Evolutionary conservation across 164 flowering plant genomes (phyloP).

Genomic region (Amborella trichopoda): DNA sequence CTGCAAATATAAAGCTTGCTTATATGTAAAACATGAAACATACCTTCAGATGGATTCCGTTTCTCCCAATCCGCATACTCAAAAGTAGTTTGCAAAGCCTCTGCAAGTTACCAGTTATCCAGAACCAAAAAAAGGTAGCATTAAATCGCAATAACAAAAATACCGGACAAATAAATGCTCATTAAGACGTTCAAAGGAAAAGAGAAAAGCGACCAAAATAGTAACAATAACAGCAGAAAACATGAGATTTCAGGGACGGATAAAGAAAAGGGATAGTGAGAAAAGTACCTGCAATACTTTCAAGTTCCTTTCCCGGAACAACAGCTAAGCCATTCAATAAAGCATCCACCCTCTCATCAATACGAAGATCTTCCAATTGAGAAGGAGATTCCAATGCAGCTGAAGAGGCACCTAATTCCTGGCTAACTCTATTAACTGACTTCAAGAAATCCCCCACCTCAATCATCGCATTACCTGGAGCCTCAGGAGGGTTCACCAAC

Average conservation of each 20-base stretch:
- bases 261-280: no score
- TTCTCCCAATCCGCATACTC: slow-evolving; percentile 40
- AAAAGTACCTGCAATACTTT: slow-evolving; percentile 74
- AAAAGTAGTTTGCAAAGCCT: slow-evolving; percentile 48
- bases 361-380: slow-evolving; percentile 34
- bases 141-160: no score
- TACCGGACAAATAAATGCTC: no score
- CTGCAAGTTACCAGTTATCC: slow-evolving; percentile 34
- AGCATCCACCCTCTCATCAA: slow-evolving; percentile 75
- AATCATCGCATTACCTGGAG: slow-evolving; percentile 75
- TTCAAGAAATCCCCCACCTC: slow-evolving; percentile 46
- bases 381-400: slow-evolving; percentile 14
- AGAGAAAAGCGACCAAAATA: no score
- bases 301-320: slow-evolving; percentile 74
- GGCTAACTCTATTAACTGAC: slow-evolving; percentile 12
- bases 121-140: no score
- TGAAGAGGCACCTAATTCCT: slow-evolving; percentile 13
- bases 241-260: no score
- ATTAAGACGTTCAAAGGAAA: no score
- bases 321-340: slow-evolving; percentile 45
- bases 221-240: no score
- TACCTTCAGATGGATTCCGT: slow-evolving; percentile 52
- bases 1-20: background rate
- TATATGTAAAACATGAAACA: no score
- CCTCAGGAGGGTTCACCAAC: slow-evolving; percentile 85